Base-by-base conservation (phyloP, 345 rosid genomes). In the Anastatica hierochuntica region DNA sequence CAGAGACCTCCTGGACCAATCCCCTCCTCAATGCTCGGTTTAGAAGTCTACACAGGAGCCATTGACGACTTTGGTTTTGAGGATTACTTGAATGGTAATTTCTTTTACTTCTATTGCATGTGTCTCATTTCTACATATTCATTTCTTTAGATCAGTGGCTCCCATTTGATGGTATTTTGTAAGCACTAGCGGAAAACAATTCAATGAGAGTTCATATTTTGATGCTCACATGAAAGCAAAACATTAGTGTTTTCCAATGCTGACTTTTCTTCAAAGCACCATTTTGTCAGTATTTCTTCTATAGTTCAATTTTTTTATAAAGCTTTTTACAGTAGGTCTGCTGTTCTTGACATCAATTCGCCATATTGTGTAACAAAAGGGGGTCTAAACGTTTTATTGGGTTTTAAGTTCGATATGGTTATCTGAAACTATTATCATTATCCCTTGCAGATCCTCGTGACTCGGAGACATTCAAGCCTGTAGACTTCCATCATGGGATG, bases 1-100 rank as follows among this genome's bases (percentile, higher is more conserved):
- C 95, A 82, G 65, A 80, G 99, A 84, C 99, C 97, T 9, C 60
- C 83, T 1, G 90, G 97, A 45, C 64, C 80, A 36, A 86, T 94
- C 62, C 75, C 99, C 2, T 85, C 99, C 27, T 94, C 99, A 23
- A 88, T 81, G 97, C 82, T 94, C 1, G 97, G 97, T 14, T 64
- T 88, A 52, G 99, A 94, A 69, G 92, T 85, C 34, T 34, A 75
- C 59, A 80, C 84, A 1, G 99, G 99, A 63, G 74, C 66, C 10
- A 58, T 88, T 73, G 92, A 83, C 56, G 60, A 74, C 43, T 94
- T 94, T 70, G 95, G 92, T 24, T 82, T 94, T 39, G 97, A 83
- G 80, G 92, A 94, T 70, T 94, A 79, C 74, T 70, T 94, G 59
- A 88, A 81, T 41, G 99, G 99, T 94, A 78, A 75, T 17, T 26